phyloP scores from a whole-genome alignment of 805 yeast species.

The Candida boleticola region DNA sequence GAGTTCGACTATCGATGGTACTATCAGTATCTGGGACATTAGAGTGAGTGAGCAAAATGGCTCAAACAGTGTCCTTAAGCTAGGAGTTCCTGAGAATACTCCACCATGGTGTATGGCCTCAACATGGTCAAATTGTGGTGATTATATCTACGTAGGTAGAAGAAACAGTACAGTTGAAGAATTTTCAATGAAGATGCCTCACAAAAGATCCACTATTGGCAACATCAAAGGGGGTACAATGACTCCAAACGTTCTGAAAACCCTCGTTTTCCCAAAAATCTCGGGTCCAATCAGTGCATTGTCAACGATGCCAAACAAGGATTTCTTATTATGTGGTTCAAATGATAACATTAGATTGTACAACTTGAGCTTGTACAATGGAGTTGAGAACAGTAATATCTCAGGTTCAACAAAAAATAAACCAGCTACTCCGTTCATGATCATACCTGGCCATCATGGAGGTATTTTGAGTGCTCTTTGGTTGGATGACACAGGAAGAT shows the following conservation, averaged over 20 bases:
- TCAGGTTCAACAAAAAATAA: conserved; percentile 27
- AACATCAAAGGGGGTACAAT: conserved; percentile 20
- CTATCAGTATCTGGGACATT: conserved; percentile 77
- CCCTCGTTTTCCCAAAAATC: conserved; percentile 74
- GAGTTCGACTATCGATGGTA: conserved; percentile 83
- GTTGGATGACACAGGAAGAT: conserved; percentile 85
- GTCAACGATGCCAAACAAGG: conserved; percentile 73
- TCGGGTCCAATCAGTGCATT: conserved; percentile 90
- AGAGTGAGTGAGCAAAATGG: conserved; percentile 38
- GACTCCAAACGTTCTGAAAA: conserved; percentile 50
- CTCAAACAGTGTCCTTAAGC: conserved; percentile 38
- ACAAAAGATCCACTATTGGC: conserved; percentile 18
- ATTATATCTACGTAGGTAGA: conserved; percentile 77
- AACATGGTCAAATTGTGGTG: conserved; percentile 85
- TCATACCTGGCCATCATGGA: conserved; percentile 96
- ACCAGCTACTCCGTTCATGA: conserved; percentile 71
- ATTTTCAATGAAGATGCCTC: conserved; percentile 60
- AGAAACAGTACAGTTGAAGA: conserved; percentile 87
- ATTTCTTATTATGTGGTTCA: conserved; percentile 83
- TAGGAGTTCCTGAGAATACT: conserved; percentile 57
- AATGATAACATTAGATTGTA: conserved; percentile 86
- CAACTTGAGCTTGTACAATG: conserved; percentile 55
- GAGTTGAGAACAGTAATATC: conserved; percentile 21
- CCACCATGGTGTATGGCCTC: conserved; percentile 96
- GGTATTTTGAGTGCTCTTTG: conserved; percentile 75